Evolutionary conservation across 208 protist species (phyloP).

Genomic region (Angomonas deanei): DNA sequence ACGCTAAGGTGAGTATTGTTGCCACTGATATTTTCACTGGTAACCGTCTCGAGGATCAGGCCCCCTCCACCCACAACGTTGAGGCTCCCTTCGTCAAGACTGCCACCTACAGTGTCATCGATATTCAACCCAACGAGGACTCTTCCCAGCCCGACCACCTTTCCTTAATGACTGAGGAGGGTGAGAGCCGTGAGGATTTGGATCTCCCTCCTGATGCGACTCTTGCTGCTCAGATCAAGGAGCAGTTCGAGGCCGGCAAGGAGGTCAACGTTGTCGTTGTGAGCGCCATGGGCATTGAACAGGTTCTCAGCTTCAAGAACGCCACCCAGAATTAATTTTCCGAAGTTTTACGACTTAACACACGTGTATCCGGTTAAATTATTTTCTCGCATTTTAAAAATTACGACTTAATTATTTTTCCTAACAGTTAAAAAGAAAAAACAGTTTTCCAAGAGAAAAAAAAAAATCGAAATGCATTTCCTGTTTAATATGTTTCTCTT

Average conservation of each 20-base stretch:
- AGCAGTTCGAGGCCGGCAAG: constrained; percentile 90
- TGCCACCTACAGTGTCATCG: constrained; percentile 92
- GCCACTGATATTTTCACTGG: constrained; percentile 98
- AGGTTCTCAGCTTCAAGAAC: constrained; percentile 92
- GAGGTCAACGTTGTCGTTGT: constrained; percentile 93
- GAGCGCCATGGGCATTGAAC: constrained; percentile 94
- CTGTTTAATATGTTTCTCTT: no score
- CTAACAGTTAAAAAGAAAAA: background rate
- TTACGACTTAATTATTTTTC: background rate
- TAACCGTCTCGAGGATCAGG: constrained; percentile 98
- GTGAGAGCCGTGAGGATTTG: constrained; percentile 94
- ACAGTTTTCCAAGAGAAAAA: background rate
- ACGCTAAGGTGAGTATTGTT: constrained; percentile 97
- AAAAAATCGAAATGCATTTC: no score
- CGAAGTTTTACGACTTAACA: background rate
- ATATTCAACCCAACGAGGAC: constrained; percentile 91
- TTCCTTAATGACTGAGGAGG: constrained; percentile 91
- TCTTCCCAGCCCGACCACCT: constrained; percentile 61
- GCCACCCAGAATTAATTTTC: constrained; percentile 39
- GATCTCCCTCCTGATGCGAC: constrained; percentile 90
- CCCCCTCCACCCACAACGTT: constrained; percentile 97
- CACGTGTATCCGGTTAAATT: background rate
- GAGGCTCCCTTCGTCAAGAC: constrained; percentile 94
- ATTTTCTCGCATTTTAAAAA: background rate
- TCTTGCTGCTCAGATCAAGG: constrained; percentile 86